A percentile compares a stretch with the other conserved stretches of the same genome.
Conservation (phyloP, 2,329 filamentous ascomycete genomes). For the Nothophoma quercina region DNA sequence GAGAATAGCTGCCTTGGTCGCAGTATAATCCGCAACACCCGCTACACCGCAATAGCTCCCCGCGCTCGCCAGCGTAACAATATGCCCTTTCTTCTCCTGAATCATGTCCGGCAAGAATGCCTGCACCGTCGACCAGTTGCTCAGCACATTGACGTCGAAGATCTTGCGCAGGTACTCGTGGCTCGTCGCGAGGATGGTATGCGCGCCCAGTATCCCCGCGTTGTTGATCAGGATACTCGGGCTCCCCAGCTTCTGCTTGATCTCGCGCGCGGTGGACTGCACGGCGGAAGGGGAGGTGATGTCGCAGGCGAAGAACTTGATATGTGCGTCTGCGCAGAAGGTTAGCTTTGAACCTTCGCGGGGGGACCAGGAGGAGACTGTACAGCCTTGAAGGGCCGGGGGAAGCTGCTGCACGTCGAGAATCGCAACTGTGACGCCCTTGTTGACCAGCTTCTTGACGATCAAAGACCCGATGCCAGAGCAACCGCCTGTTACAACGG, state of each 20-base stretch:
- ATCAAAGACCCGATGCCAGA: conserved; percentile 46
- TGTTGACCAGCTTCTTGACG: conserved; percentile 35
- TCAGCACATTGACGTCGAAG: conserved; percentile 49
- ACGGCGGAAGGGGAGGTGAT: conserved; percentile 42
- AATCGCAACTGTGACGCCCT: conserved; percentile 42
- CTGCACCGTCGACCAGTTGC: conserved; percentile 45
- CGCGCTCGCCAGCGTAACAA: conserved; percentile 64
- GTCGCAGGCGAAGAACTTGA: conserved; percentile 46
- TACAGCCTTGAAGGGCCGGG: conserved; percentile 36
- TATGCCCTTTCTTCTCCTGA: conserved; percentile 56
- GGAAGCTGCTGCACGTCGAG: conserved; percentile 45
- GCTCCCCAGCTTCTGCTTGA: conserved; percentile 32
- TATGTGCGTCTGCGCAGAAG: conserved; percentile 31
- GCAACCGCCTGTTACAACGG: conserved; percentile 49
- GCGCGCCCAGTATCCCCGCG: conserved; percentile 40
- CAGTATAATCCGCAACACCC: conserved; percentile 62
- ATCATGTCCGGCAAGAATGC: conserved; percentile 50
- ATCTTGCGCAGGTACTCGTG: conserved; percentile 43
- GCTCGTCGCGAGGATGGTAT: conserved; percentile 44
- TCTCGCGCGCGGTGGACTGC: conserved; percentile 30
- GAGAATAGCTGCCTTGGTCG: conserved; percentile 61
- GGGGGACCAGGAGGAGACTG: not conserved
- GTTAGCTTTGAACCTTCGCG: not conserved
- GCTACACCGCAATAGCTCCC: conserved; percentile 58
- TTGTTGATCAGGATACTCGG: conserved; percentile 50